Evolutionary conservation across 768 basidiomycete genomes (phyloP).

Genomic region (Chlorophyllum brunneum): DNA sequence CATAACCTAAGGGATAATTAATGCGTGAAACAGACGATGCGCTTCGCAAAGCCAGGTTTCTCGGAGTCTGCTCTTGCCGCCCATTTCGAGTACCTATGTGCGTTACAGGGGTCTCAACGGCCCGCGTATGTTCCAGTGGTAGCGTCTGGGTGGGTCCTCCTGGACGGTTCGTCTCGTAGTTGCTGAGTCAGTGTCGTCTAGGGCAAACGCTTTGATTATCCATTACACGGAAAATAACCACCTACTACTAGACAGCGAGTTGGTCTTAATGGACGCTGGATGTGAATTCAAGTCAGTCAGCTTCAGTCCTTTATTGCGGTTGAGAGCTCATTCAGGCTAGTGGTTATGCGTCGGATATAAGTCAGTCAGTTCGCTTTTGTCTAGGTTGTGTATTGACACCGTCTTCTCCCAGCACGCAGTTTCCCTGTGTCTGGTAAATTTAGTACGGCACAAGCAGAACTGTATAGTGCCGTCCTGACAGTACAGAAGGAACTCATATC

Average conservation of each 20-base stretch:
- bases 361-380: constrained; percentile 34
- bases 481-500: constrained; percentile 66
- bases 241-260: constrained; percentile 61
- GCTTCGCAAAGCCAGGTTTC: constrained; percentile 48
- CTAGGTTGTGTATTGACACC: constrained; percentile 12
- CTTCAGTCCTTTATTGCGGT: not conserved
- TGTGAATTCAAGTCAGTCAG: constrained; percentile 77
- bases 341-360: constrained; percentile 94
- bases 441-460: constrained; percentile 71
- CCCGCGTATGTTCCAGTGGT: constrained; percentile 98
- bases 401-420: constrained; percentile 60
- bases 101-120: constrained; percentile 74
- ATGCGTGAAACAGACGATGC: constrained; percentile 64
- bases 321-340: constrained; percentile 31
- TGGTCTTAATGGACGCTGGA: constrained; percentile 87
- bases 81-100: constrained; percentile 88
- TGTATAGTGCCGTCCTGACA: constrained; percentile 76
- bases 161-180: not conserved
- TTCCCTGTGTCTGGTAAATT: constrained; percentile 86
- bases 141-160: constrained; percentile 72
- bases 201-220: constrained; percentile 84
- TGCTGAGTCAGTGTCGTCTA: constrained; percentile 23
- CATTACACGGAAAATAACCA: constrained; percentile 95
- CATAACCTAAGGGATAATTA: not conserved
- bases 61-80: constrained; percentile 49